These are phyloP conservation scores for Starmera amethionina DNA, from an alignment of 805 yeast species.

Conservation along the genomic window DNA sequence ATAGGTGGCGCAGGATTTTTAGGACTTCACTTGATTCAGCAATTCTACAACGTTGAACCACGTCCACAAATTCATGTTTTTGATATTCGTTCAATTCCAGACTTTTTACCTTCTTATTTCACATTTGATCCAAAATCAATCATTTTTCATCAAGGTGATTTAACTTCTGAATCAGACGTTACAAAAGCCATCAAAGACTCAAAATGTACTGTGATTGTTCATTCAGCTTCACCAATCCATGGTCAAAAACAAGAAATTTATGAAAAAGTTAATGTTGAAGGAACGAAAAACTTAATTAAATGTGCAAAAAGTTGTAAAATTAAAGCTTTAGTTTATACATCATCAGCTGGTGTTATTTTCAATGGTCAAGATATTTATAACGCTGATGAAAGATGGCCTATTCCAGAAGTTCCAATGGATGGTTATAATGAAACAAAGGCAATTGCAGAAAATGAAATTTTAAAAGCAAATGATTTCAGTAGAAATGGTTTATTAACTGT, in stretches of 20 bases:
- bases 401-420: slow-evolving; percentile 88
- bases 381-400: slow-evolving; percentile 92
- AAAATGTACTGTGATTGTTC: slow-evolving; percentile 72
- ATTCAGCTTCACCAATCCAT: slow-evolving; percentile 95
- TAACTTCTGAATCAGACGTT: slow-evolving; percentile 68
- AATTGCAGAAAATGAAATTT: slow-evolving; percentile 73
- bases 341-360: slow-evolving; percentile 95
- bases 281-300: slow-evolving; percentile 66
- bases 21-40: slow-evolving; percentile 85
- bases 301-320: slow-evolving; percentile 42
- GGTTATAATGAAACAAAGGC: slow-evolving; percentile 95
- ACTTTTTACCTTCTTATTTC: slow-evolving; percentile 56
- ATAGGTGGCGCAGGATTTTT: slow-evolving; percentile 96
- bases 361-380: slow-evolving; percentile 89
- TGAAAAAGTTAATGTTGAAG: slow-evolving; percentile 83
- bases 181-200: slow-evolving; percentile 46
- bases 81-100: slow-evolving; percentile 86
- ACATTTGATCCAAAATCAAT: slow-evolving; percentile 57
- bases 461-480: slow-evolving; percentile 55
- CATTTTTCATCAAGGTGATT: slow-evolving; percentile 67
- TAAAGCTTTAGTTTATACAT: slow-evolving; percentile 80
- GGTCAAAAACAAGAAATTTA: slow-evolving; percentile 77
- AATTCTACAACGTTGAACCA: slow-evolving; percentile 58
- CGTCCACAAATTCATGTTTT: slow-evolving; percentile 74
- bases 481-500: slow-evolving; percentile 53